These are phyloP conservation scores for Euphrasia arctica DNA, from an alignment of 305 asterid genomes.

Conservation along the genomic window DNA sequence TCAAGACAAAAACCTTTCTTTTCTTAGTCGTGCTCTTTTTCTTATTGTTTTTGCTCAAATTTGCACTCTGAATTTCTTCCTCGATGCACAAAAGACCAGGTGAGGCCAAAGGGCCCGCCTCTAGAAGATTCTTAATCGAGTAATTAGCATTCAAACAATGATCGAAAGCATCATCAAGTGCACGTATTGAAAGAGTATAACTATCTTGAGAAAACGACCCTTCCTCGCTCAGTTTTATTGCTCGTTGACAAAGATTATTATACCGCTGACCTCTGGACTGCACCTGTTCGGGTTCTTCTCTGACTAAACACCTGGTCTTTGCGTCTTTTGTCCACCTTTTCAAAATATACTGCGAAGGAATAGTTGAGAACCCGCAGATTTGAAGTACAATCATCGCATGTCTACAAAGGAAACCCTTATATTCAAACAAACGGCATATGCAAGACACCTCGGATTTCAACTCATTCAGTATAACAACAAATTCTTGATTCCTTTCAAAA, in stretches of 20 bases:
- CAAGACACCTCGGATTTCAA: constrained; percentile 28
- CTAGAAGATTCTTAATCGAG: constrained; percentile 69
- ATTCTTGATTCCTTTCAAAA: constrained; percentile 34
- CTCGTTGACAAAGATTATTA: constrained; percentile 41
- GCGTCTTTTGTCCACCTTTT: constrained; percentile 44
- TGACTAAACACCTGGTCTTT: constrained; percentile 24
- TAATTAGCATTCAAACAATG: constrained; percentile 67
- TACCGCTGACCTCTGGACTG: constrained; percentile 23
- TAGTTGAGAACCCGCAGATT: constrained; percentile 35
- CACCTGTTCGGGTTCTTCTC: not conserved
- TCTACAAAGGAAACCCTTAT: constrained; percentile 42
- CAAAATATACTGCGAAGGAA: constrained; percentile 35
- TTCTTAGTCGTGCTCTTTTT: constrained; percentile 76
- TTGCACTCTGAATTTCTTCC: constrained; percentile 81
- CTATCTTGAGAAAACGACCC: constrained; percentile 91
- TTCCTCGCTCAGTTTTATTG: constrained; percentile 46
- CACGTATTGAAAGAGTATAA: constrained; percentile 55
- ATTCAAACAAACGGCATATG: constrained; percentile 41
- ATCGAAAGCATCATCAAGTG: constrained; percentile 79
- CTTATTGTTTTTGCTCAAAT: constrained; percentile 74
- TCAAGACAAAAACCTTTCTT: constrained; percentile 63
- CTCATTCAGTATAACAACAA: constrained; percentile 36
- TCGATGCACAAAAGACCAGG: constrained; percentile 76
- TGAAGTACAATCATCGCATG: constrained; percentile 42
- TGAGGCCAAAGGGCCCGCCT: constrained; percentile 70